Percentiles rank a stretch among this genome's conserved stretches.
phyloP scores from a whole-genome alignment of 495 filamentous ascomycete genomes.

The Aspergillus baeticus region DNA sequence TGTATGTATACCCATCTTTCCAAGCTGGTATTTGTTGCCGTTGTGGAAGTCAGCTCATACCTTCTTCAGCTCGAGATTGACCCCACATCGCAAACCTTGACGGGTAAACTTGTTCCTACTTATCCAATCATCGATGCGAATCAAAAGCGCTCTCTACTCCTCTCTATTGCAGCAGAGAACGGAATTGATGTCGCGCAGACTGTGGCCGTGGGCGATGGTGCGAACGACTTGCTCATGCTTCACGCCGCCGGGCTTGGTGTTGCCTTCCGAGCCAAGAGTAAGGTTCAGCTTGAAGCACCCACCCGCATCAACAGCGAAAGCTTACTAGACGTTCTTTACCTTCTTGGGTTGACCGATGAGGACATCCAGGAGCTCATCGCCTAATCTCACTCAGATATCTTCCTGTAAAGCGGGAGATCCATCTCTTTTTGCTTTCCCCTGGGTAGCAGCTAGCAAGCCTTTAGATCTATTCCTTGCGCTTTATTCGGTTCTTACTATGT shows the following conservation, averaged over 20 bases:
- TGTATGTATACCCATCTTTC: conserved; percentile 33
- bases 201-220: conserved; percentile 87
- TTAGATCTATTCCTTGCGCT: background rate
- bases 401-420: background rate
- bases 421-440: background rate
- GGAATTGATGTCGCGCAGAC: conserved; percentile 71
- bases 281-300: conserved; percentile 82
- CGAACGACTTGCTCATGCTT: conserved; percentile 95
- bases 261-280: conserved; percentile 90
- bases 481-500: too few species aligned
- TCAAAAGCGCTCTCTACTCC: conserved; percentile 73
- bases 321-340: conserved; percentile 76
- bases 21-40: background rate
- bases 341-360: conserved; percentile 72
- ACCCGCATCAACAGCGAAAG: conserved; percentile 78
- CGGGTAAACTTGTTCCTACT: conserved; percentile 67
- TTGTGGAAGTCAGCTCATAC: background rate
- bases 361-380: conserved; percentile 55
- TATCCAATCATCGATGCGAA: conserved; percentile 79
- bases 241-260: conserved; percentile 82
- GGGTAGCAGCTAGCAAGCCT: background rate
- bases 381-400: conserved; percentile 15
- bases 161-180: conserved; percentile 73
- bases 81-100: conserved; percentile 63
- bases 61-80: conserved; percentile 61